A percentile compares a stretch with the other conserved stretches of the same genome.
Evolutionary conservation across 2,329 filamentous ascomycete genomes (phyloP).

Genomic region (Aspergillus fumigatus): DNA sequence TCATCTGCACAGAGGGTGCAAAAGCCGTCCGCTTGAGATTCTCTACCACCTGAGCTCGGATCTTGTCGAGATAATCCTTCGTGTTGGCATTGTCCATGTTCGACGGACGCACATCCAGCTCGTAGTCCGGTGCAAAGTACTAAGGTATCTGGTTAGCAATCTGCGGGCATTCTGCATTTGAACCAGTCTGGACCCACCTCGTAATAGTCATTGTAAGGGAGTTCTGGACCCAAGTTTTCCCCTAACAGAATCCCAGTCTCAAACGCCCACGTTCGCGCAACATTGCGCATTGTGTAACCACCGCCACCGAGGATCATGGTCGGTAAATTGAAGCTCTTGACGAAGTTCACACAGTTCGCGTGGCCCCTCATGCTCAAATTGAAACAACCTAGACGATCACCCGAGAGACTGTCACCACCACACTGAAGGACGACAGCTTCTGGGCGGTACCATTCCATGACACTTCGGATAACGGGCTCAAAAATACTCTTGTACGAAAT

Average conservation of each 20-base stretch:
- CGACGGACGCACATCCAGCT: slow-evolving; percentile 63
- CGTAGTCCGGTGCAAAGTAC: slow-evolving; percentile 67
- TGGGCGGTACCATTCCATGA: slow-evolving; percentile 66
- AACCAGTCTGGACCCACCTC: slow-evolving; percentile 43
- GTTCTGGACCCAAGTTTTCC: slow-evolving; percentile 71
- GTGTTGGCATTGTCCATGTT: slow-evolving; percentile 72
- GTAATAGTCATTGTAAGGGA: slow-evolving; percentile 97
- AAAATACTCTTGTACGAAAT: slow-evolving; percentile 64
- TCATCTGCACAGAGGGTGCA: slow-evolving; percentile 61
- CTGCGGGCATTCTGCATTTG: neutral
- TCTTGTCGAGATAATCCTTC: slow-evolving; percentile 64
- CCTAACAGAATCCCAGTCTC: slow-evolving; percentile 80
- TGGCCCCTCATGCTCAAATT: slow-evolving; percentile 67
- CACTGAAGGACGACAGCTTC: slow-evolving; percentile 66
- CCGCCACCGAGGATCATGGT: slow-evolving; percentile 63
- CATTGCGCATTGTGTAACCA: slow-evolving; percentile 66
- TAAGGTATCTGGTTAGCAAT: slow-evolving; percentile 21
- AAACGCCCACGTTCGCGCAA: slow-evolving; percentile 58
- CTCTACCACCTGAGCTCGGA: slow-evolving; percentile 61
- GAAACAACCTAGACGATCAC: slow-evolving; percentile 64
- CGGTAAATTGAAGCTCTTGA: slow-evolving; percentile 63
- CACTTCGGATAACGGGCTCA: slow-evolving; percentile 62
- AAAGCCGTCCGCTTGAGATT: slow-evolving; percentile 61
- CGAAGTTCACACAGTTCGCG: slow-evolving; percentile 65
- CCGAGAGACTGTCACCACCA: slow-evolving; percentile 63